A percentile compares a stretch with the other conserved stretches of the same genome.
phyloP scores from a whole-genome alignment of 1,139 yeast genomes.

The Sugiyamaella paludigena region DNA sequence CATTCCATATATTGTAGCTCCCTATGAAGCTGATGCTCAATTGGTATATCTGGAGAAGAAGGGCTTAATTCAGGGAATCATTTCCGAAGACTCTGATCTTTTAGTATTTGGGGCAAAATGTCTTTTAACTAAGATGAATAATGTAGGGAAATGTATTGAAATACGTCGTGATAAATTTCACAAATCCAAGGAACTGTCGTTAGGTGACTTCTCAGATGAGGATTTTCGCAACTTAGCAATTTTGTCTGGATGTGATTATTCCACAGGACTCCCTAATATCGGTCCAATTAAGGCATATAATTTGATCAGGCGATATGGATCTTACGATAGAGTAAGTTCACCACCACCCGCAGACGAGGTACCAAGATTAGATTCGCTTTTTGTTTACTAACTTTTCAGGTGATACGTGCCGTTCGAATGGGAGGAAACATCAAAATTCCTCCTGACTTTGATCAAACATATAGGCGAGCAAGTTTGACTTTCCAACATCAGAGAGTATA shows the following conservation, averaged over 20 bases:
- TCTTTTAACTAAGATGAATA: conserved; percentile 73
- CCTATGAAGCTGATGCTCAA: conserved; percentile 98
- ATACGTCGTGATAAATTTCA: conserved; percentile 45
- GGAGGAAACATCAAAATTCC: conserved; percentile 65
- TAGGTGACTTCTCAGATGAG: conserved; percentile 46
- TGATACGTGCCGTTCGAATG: conserved; percentile 52
- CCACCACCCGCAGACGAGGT: no score
- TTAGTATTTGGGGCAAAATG: conserved; percentile 80
- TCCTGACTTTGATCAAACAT: conserved; percentile 56
- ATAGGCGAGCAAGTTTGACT: conserved; percentile 67
- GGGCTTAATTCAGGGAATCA: conserved; percentile 77
- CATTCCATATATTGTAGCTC: conserved; percentile 84
- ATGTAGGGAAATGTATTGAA: conserved; percentile 71
- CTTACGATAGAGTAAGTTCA: conserved; percentile 48
- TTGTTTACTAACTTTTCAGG: not conserved
- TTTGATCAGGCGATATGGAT: conserved; percentile 51
- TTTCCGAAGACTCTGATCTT: conserved; percentile 93
- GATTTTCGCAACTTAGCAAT: conserved; percentile 79
- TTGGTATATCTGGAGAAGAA: conserved; percentile 81
- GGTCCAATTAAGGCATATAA: conserved; percentile 79
- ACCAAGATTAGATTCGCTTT: no score
- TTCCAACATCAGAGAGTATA: conserved; percentile 86
- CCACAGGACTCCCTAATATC: conserved; percentile 76
- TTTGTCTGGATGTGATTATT: conserved; percentile 93
- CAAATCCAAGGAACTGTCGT: conserved; percentile 44